Evolutionary conservation across 2,329 filamentous ascomycete genomes (phyloP).

Genomic region (Pestalotiopsis sp.): DNA sequence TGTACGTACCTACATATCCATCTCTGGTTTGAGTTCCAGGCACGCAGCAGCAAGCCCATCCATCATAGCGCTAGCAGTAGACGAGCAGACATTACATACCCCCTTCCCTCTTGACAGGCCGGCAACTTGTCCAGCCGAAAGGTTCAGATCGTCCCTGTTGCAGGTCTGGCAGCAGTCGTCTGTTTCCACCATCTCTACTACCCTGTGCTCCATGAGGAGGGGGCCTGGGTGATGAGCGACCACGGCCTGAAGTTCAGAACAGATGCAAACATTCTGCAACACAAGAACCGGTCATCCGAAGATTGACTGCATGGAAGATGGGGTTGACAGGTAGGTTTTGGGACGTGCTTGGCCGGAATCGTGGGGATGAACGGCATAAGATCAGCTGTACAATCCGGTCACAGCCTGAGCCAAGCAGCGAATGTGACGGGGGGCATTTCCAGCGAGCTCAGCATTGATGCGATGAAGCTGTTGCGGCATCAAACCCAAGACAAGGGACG

Average conservation of each 20-base stretch:
- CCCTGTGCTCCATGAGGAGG: background rate
- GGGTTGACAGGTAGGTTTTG: slow-evolving; percentile 29
- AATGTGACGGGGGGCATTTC: slow-evolving; percentile 8
- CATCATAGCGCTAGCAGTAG: slow-evolving; percentile 2
- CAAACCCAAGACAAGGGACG: slow-evolving; percentile 35
- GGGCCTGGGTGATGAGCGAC: background rate
- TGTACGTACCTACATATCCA: background rate
- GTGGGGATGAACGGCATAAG: slow-evolving; percentile 46
- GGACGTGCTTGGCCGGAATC: slow-evolving; percentile 26
- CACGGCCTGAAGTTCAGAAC: slow-evolving; percentile 14
- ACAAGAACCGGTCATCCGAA: slow-evolving; percentile 33
- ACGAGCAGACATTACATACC: background rate
- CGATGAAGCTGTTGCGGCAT: slow-evolving; percentile 38
- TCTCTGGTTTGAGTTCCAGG: background rate
- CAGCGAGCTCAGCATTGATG: slow-evolving; percentile 32
- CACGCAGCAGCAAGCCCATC: background rate
- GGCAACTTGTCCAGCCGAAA: slow-evolving; percentile 6
- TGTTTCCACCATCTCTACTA: background rate
- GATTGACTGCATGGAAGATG: slow-evolving; percentile 13
- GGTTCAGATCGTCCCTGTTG: slow-evolving; percentile 10
- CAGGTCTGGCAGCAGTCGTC: slow-evolving; percentile 7
- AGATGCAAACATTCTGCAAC: slow-evolving; percentile 32
- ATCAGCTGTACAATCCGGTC: slow-evolving; percentile 50
- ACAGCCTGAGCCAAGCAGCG: slow-evolving; percentile 40
- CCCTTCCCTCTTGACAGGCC: background rate